Evolutionary conservation across 2,329 filamentous ascomycete genomes (phyloP), one percentile per base, ranked within the genome.

Genomic region (Ilyonectria robusta): DNA sequence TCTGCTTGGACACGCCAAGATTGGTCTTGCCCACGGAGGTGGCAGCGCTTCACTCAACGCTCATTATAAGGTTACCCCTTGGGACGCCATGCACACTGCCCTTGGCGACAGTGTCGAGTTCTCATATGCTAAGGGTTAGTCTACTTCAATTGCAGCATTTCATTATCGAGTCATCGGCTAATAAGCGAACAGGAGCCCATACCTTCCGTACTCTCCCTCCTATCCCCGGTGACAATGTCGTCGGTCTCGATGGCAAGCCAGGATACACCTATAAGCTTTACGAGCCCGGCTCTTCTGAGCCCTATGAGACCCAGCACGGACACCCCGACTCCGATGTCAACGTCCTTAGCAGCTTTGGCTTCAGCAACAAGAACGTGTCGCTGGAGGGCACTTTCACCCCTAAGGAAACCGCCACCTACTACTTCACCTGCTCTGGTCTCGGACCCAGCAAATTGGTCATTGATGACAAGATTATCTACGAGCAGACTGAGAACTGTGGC

Each of bases 11-110:
- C 76, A 80, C 31, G 74, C 79, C 54, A 81, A 80, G 65, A 73
- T 70, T 23, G 76, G 78, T 8, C 70, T 81, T 8, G 78, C 78
- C 26, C 78, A 79, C n/a, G 80, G 80, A 10, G 80, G 81, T n/a
- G 81, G 80, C 8, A 81, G 79, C 50, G 80, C 81, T 2, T 76
- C 76, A 9, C 73, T 81, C 48, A 77, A 77, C 31, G 71, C 78
- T 23, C 78, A 82, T 66, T 81, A 81, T 61, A 75, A 75, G 54
- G 72, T 81, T 21, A 79, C 79, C 0, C 73, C 80, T 40, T 80
- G 75, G 68, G 78, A 82, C 35, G 78, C 78, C 31, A 64, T 80
- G 26, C 69, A 68, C 6, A 73, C 76, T 53, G 72, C 74, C 15
- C 65, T 78, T 1, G 75, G 72, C 2, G 75, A 73, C 26, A 71